Evolutionary conservation across 768 basidiomycete genomes (phyloP), one percentile per base, ranked within the genome.

Genomic region (Strobilomyces echinocephalus): DNA sequence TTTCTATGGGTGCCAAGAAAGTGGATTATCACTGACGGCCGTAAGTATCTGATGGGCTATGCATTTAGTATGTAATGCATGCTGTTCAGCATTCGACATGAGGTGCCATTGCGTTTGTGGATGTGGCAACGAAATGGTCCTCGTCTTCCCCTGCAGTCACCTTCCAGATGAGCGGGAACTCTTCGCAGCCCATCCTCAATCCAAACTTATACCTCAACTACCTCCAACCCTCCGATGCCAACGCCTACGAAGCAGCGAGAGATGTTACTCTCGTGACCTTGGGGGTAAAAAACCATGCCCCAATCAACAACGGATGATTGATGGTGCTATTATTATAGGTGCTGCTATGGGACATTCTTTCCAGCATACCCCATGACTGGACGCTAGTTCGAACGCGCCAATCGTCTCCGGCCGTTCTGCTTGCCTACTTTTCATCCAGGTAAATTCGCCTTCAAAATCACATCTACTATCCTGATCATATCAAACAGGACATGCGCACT

Each of bases 121-220:
- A 18, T 30, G 6, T 16, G n/a, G 39, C 39, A 20, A 39, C 26
- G 34, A 30, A 48, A 20, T 10, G n/a, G 12, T 52, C n/a, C 24
- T 14, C 24, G 15, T 36, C 10, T 36, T 33, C 20, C 36, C 18
- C 47, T 5, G 20, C 30, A 5, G 16, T 26, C 15, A 14, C 40
- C 30, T n/a, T 31, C 33, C 4, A 16, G 12, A 60, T 61, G 56
- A 49, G 16, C 35, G 30, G 5, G 28, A 50, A 53, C 20, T 16
- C 28, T 14, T 44, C 59, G 20, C 41, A 33, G 18, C 49, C 55
- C 1, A 52, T 61, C 48, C 53, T 63, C 44, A 68, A 63, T 12
- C 63, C 66, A 14, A 28, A 24, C 3, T 40, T 62, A 39, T 67
- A 65, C 49, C 63, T 66, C 45, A 68, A 59, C 41, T 68, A 68